These are phyloP conservation scores for Pyricularia pennisetigena DNA, from an alignment of 2,329 filamentous ascomycete species.

Conservation along the genomic window DNA sequence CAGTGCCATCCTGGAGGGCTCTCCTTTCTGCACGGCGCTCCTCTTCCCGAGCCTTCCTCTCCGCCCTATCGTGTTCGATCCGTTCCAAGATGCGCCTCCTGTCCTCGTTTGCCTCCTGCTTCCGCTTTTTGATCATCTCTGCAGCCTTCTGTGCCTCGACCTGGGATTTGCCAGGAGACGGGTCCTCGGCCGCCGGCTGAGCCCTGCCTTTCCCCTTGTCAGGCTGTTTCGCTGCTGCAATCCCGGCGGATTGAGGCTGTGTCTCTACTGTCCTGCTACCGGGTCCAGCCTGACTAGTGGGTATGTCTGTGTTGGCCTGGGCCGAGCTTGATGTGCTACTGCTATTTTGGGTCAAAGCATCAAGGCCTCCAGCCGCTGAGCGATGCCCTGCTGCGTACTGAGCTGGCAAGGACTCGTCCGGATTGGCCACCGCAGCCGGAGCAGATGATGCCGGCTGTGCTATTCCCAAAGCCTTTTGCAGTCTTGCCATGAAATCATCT, in stretches of 20 bases:
- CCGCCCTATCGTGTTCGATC: conserved; percentile 68
- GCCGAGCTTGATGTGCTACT: neutral
- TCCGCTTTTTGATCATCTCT: conserved; percentile 49
- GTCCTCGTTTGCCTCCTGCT: conserved; percentile 58
- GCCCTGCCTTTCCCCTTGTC: conserved; percentile 28
- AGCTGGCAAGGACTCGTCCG: neutral
- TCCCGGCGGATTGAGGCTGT: neutral
- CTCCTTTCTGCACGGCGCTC: conserved; percentile 32
- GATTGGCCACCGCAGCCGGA: neutral
- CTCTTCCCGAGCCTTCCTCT: conserved; percentile 48
- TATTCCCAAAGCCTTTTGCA: conserved; percentile 20
- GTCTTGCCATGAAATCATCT: conserved; percentile 53
- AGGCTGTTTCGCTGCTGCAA: conserved; percentile 18
- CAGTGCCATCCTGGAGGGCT: conserved; percentile 2
- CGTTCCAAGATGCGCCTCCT: conserved; percentile 60
- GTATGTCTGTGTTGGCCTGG: conserved; percentile 7
- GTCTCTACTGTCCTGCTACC: neutral
- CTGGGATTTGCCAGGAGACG: conserved; percentile 17
- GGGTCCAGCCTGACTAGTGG: conserved; percentile 12
- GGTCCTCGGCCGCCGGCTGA: conserved; percentile 14
- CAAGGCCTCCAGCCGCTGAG: neutral
- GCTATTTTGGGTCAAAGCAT: neutral
- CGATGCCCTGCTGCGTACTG: neutral
- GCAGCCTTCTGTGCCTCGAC: conserved; percentile 34
- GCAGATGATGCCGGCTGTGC: neutral